Conservation (phyloP, 805 yeast species). For the Myxozyma vanderwaltii region DNA sequence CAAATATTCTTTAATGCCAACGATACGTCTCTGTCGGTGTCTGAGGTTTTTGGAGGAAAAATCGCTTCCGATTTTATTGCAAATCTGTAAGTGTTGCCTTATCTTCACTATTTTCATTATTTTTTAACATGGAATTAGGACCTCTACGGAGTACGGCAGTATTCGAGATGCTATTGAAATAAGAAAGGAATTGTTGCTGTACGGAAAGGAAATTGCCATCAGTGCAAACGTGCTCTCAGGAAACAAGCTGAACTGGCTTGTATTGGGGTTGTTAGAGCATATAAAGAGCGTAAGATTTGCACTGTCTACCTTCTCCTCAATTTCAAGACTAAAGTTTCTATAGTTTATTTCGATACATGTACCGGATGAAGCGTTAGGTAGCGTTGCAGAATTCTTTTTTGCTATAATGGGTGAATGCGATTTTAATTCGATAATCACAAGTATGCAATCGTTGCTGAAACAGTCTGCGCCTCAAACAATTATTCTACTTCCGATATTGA, state of each 20-base stretch:
- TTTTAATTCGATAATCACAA: neutral
- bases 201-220: neutral
- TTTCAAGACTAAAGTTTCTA: neutral
- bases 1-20: neutral
- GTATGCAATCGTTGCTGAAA: neutral
- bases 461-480: neutral
- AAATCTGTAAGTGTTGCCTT: neutral
- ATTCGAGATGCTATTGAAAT: slow-evolving; percentile 14
- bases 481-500: neutral
- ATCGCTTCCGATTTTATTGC: neutral
- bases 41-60: slow-evolving; percentile 1
- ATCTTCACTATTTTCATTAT: no score
- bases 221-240: neutral
- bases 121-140: slow-evolving; percentile 2
- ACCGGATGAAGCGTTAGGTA: neutral
- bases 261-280: slow-evolving; percentile 4
- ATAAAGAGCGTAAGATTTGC: neutral
- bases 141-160: slow-evolving; percentile 9
- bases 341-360: neutral
- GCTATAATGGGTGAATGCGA: neutral
- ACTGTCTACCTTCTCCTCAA: neutral
- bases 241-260: neutral
- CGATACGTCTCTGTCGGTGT: neutral
- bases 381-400: neutral
- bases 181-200: slow-evolving; percentile 6